These are phyloP conservation scores for Extremus antarcticus DNA, from an alignment of 495 filamentous ascomycete species.

Conservation along the genomic window DNA sequence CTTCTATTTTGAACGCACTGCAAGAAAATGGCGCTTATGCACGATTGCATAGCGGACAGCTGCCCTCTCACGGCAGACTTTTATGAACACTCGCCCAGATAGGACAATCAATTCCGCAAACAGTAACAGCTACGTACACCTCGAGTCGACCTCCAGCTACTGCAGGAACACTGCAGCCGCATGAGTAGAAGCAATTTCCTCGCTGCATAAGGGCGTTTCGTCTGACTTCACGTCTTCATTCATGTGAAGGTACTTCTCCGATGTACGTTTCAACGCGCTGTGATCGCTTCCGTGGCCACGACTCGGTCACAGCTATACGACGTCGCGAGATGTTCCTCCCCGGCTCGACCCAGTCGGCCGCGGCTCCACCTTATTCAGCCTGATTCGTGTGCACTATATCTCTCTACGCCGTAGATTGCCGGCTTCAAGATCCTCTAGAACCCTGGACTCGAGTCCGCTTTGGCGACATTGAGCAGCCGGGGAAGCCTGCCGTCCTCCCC, in stretches of 20 bases:
- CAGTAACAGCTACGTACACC: not conserved
- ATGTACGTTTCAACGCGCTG: no score
- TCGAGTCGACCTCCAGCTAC: not conserved
- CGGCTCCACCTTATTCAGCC: not conserved
- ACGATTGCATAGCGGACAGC: not conserved
- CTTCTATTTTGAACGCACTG: not conserved
- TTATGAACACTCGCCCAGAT: not conserved
- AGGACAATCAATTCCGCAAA: not conserved
- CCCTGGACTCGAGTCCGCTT: not conserved
- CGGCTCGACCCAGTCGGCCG: not conserved
- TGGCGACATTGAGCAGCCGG: not conserved
- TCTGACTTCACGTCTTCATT: not conserved
- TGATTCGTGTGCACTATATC: not conserved
- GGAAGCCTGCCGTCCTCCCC: not conserved
- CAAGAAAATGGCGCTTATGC: slow-evolving; percentile 1
- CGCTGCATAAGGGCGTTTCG: not conserved
- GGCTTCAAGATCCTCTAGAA: not conserved
- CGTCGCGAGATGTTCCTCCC: not conserved
- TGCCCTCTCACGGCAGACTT: not conserved
- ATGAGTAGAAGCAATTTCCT: not conserved
- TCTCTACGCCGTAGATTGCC: no score
- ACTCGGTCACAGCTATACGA: not conserved
- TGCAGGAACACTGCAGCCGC: not conserved
- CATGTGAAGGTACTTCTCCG: not conserved
- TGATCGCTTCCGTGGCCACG: not conserved